phyloP scores from a whole-genome alignment of 768 basidiomycete genomes.

The Pholiota molesta region DNA sequence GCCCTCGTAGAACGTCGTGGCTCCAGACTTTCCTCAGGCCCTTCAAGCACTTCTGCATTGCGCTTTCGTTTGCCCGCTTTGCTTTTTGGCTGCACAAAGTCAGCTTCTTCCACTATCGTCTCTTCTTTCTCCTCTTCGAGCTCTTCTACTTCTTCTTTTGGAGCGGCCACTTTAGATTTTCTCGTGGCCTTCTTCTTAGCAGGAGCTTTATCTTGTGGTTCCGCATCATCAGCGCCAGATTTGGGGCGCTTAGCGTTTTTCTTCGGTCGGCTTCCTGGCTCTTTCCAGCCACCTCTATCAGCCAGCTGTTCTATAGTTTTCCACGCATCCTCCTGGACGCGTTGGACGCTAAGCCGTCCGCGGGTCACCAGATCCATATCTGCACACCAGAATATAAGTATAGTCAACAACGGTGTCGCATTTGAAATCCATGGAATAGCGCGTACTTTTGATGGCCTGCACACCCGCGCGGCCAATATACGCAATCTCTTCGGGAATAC shows the following conservation, averaged over 20 bases:
- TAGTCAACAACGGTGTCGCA: background rate
- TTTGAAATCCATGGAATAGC: background rate
- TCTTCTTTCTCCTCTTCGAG: constrained; percentile 15
- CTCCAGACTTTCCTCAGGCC: constrained; percentile 2
- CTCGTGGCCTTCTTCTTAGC: constrained; percentile 13
- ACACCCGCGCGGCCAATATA: constrained; percentile 71
- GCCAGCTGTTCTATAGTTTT: constrained; percentile 61
- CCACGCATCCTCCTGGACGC: constrained; percentile 70
- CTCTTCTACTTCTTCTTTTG: constrained; percentile 13
- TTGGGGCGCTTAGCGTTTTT: constrained; percentile 16
- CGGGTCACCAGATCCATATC: constrained; percentile 81
- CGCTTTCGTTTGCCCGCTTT: constrained; percentile 17
- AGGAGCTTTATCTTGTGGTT: background rate
- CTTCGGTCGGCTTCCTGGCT: constrained; percentile 42
- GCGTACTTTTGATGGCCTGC: constrained; percentile 62
- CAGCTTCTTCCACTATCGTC: constrained; percentile 4
- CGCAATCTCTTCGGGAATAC: constrained; percentile 52
- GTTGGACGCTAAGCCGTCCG: constrained; percentile 88
- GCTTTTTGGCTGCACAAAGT: background rate
- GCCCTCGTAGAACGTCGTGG: constrained; percentile 17
- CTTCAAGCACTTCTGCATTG: background rate
- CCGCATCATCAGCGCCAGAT: background rate
- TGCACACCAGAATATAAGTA: constrained; percentile 24
- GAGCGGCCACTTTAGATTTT: constrained; percentile 1
- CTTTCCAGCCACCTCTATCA: constrained; percentile 79